Evolutionary conservation across 2,329 filamentous ascomycete species (phyloP), one percentile per base, ranked within the genome.

Genomic region (Aspergillus unguis): DNA sequence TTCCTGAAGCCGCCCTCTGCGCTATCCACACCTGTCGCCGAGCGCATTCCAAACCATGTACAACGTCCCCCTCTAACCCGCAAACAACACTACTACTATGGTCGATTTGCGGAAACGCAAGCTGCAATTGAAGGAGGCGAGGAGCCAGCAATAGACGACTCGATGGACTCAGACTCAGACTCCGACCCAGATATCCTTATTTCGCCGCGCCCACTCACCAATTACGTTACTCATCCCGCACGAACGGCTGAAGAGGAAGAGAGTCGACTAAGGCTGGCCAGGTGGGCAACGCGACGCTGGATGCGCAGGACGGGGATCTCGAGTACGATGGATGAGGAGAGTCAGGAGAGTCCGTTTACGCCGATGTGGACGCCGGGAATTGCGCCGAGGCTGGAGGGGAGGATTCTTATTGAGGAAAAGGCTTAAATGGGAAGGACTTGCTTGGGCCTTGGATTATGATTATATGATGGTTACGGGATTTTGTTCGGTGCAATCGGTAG

Each of bases 301-400:
- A 86, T 85, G 64, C 77, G 81, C 25, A 71, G 84, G 54, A 84
- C 87, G 0, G 84, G 85, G 0, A 74, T 95, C 23, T 77, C 84
- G 53, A 69, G 45, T 66, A 75, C 43, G 1, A 51, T 64, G 8
- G 80, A 82, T 53, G 63, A 63, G 11, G 67, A 80, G 11, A 79
- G 88, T 54, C 77, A 79, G 52, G 77, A 84, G 46, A 79, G 75
- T 55, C 80, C 84, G 46, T 84, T 87, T 31, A 74, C 74, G 35
- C 79, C 81, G 2, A 80, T 86, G 58, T 95, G 90, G 90, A 92
- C 89, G 6, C 83, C 82, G 56, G 86, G 88, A 1, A 92, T 95
- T 68, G 83, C 86, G 50, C 91, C 91, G 1, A 80, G 81, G 52
- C 56, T 92, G 6, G 90, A 95, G 67, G 90, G 89, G 1, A 81